Percentiles rank a stretch among this genome's conserved stretches.
These are phyloP conservation scores for Coemansia sp. DNA, from an alignment of 371 early-diverging fungal genomes.

Conservation along the genomic window DNA sequence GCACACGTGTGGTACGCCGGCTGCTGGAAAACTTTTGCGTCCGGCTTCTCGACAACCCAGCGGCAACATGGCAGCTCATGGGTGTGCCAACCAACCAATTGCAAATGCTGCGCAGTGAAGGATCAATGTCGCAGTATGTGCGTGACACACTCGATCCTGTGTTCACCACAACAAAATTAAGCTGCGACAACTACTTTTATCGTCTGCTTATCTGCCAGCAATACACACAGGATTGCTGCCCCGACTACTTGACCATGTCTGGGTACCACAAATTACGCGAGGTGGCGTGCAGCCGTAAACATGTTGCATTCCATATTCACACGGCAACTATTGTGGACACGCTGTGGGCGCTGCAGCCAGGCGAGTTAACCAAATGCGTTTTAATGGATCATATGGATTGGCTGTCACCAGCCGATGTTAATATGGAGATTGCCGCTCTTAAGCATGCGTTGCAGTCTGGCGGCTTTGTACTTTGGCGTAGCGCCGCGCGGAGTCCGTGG, in stretches of 20 bases:
- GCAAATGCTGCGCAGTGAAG: slow-evolving; percentile 81
- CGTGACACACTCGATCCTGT: slow-evolving; percentile 85
- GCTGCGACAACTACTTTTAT: slow-evolving; percentile 81
- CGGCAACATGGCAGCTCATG: slow-evolving; percentile 84
- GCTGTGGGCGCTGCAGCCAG: slow-evolving; percentile 56
- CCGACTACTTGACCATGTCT: slow-evolving; percentile 70
- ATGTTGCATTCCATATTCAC: slow-evolving; percentile 68
- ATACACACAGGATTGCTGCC: slow-evolving; percentile 66
- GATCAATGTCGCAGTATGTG: slow-evolving; percentile 74
- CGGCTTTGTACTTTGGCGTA: slow-evolving; percentile 78
- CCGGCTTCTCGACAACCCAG: slow-evolving; percentile 69
- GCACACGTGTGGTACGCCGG: slow-evolving; percentile 59
- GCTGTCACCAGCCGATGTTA: slow-evolving; percentile 66
- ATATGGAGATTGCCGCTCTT: slow-evolving; percentile 68
- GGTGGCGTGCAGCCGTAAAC: neutral
- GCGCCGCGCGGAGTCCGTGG: slow-evolving; percentile 81
- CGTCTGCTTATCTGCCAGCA: slow-evolving; percentile 71
- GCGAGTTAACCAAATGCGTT: slow-evolving; percentile 74
- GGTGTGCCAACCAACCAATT: slow-evolving; percentile 88
- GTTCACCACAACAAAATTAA: slow-evolving; percentile 60
- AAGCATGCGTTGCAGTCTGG: slow-evolving; percentile 60
- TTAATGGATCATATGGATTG: slow-evolving; percentile 92
- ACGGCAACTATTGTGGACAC: slow-evolving; percentile 75
- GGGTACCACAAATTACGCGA: slow-evolving; percentile 65
- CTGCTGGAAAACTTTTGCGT: slow-evolving; percentile 67